Evolutionary conservation across 768 basidiomycete species (phyloP).

Genomic region (Panaeolus cyanescens): DNA sequence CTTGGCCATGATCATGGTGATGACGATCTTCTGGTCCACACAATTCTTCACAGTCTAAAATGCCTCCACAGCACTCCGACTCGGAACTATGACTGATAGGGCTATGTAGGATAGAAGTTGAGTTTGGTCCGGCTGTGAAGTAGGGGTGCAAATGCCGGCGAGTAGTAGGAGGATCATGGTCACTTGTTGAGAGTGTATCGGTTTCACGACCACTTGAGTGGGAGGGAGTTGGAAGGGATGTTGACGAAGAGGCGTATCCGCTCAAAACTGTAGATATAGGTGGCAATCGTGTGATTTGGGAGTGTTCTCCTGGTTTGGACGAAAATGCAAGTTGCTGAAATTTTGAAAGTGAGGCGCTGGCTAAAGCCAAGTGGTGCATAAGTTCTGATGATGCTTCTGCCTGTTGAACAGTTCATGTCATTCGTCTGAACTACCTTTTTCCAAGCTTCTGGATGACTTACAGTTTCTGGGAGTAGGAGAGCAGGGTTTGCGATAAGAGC

Average conservation of each 20-base stretch:
- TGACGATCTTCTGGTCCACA: slow-evolving; percentile 34
- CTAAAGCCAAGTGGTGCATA: slow-evolving; percentile 46
- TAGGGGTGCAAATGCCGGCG: neutral
- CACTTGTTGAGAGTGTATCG: neutral
- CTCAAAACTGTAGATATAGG: neutral
- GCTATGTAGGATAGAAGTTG: slow-evolving; percentile 8
- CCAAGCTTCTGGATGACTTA: slow-evolving; percentile 22
- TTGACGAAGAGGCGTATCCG: neutral
- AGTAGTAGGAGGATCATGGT: neutral
- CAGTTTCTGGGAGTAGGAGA: slow-evolving; percentile 30
- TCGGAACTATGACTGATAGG: slow-evolving; percentile 10
- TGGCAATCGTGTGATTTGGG: neutral
- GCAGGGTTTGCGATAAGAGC: slow-evolving; percentile 36
- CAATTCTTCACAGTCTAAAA: slow-evolving; percentile 48
- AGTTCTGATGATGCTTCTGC: slow-evolving; percentile 54
- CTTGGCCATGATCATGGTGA: slow-evolving; percentile 19
- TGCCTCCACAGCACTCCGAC: slow-evolving; percentile 52
- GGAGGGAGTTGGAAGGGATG: neutral
- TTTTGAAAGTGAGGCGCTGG: slow-evolving; percentile 50
- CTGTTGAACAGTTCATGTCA: slow-evolving; percentile 28
- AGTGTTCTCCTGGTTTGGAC: neutral
- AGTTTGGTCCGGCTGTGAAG: neutral
- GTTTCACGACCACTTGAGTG: neutral
- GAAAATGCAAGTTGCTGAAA: slow-evolving; percentile 52
- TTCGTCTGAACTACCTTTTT: slow-evolving; percentile 2